Evolutionary conservation across 1,284 basidiomycete genomes (phyloP), one percentile per base, ranked within the genome.

Genomic region (Limonomyces culmigenus): DNA sequence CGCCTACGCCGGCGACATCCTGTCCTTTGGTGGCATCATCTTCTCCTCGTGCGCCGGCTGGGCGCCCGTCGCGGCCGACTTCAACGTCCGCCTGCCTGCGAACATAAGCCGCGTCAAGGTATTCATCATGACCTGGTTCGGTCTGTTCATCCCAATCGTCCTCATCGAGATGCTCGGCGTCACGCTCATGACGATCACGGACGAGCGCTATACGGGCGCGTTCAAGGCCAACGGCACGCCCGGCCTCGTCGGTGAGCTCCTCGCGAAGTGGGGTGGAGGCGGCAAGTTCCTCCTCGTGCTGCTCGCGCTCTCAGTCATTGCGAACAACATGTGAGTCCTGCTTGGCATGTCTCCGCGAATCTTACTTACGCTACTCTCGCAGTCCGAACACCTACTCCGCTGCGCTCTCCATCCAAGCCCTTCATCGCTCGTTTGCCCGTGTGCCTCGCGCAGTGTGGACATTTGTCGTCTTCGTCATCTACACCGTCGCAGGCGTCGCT

Each of bases 391-490:
- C 25, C n/a, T 73, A 74, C 44, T 69, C 67, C 3, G 58, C 65
- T 1, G 66, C 63, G 2, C 56, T 74, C 20, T 66, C 65, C n/a
- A 60, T 67, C 38, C 71, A 75, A 45, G 55, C 65, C 0, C 58
- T 74, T 11, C 61, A 65, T 21, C 68, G 69, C 2, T 56, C 61
- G 0, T 65, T 74, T 44, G 60, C 66, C 16, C 52, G 62, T 35
- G 49, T 79, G 6, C 76, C 75, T 0, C 62, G 74, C 25, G 68
- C 74, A 41, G 43, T 74, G 42, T 76, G 70, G 63, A 69, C 70
- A 3, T 42, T 73, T 31, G 39, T 74, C 18, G 59, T 64, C 11
- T 69, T 68, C 43, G 49, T 62, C 13, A 53, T 62, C 33, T 70
- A 73, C 50, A 70, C 74, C 19, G 57, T 73, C 25, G 65, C 73